phyloP scores from a whole-genome alignment of 2,329 filamentous ascomycete genomes.

The Colletotrichum shisoi region DNA sequence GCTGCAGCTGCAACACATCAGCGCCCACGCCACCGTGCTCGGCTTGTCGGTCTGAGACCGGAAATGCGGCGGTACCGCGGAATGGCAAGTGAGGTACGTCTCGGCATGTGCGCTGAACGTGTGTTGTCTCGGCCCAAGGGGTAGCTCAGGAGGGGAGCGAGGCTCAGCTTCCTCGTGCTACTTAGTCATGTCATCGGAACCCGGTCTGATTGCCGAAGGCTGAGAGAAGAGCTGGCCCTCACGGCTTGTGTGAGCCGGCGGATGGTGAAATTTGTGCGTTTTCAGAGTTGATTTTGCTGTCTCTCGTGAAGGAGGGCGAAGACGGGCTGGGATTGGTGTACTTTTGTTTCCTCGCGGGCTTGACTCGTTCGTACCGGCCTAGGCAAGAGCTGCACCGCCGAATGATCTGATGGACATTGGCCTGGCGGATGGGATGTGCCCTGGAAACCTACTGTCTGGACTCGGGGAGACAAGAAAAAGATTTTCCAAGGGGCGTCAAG shows the following conservation, averaged over 20 bases:
- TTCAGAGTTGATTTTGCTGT: conserved; percentile 2
- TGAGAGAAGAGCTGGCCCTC: conserved; percentile 22
- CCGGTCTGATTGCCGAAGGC: conserved; percentile 26
- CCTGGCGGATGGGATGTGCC: conserved; percentile 7
- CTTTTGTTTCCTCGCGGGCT: conserved; percentile 19
- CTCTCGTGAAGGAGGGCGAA: conserved; percentile 32
- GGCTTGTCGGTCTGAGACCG: conserved; percentile 25
- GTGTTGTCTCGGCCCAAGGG: conserved; percentile 13
- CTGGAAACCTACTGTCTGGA: conserved; percentile 3
- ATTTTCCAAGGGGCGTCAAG: conserved; percentile 4
- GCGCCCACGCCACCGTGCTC: conserved; percentile 24
- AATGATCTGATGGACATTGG: conserved; percentile 8
- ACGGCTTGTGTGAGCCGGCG: conserved; percentile 25
- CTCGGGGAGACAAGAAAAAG: conserved; percentile 16
- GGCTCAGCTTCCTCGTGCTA: conserved; percentile 25
- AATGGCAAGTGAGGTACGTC: conserved; percentile 16
- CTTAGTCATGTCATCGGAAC: conserved; percentile 25
- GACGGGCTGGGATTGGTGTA: conserved; percentile 25
- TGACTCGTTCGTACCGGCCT: conserved; percentile 29
- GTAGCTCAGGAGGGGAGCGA: conserved; percentile 10
- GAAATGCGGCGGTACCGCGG: conserved; percentile 28
- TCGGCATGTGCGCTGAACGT: conserved; percentile 23
- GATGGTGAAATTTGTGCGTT: conserved; percentile 16
- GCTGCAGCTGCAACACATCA: conserved; percentile 29
- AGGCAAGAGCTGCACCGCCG: conserved; percentile 19